Evolutionary conservation across 345 rosid species (phyloP), one percentile per base, ranked within the genome.

Genomic region (Ceriops zippeliana): DNA sequence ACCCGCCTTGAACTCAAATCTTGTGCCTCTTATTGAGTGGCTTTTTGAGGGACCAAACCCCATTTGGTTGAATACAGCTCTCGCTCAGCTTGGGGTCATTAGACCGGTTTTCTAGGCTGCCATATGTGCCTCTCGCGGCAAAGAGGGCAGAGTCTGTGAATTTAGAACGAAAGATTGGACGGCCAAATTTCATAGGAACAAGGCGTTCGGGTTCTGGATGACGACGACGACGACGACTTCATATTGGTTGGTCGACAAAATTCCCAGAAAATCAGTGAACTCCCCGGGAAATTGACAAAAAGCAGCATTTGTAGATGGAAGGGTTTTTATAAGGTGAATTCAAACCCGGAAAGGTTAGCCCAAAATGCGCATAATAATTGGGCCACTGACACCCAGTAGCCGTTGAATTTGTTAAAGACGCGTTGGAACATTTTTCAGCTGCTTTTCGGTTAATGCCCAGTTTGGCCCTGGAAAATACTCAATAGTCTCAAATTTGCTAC

Each of bases 21-120:
- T 93, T 68, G 21, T 86, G 81, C 97, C 97, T 52, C 73, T 93
- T 34, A 86, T 93, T 7, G 80, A 85, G 51, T 91, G 93, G 97
- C 85, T 91, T 13, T 89, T 93, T 72, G 67, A 74, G 20, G 93
- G 91, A 77, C 96, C 96, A 7, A 89, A 86, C 71, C 96, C 96
- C 2, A 88, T 89, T 73, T 91, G 87, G 21, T 78, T 93, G 59
- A 91, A 91, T 83, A 93, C 93, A 2, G 97, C 97, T 47, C 87
- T 91, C 62, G 93, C 98, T 49, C 98, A 91, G 67, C 83, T 93
- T 1, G 97, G 97, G 49, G 97, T 88, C 37, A 88, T 83, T 6
- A 84, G 85, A 70, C 98, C 98, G 0, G 86, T 91, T 66, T 93
- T 89, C 26, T 83, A 78, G 91, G 77, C 81, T 91, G 53, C 98